A percentile compares a stretch with the other conserved stretches of the same genome.
Evolutionary conservation across 202 grass and related monocot genomes (phyloP).

Genomic region (Alloteropsis angusta): DNA sequence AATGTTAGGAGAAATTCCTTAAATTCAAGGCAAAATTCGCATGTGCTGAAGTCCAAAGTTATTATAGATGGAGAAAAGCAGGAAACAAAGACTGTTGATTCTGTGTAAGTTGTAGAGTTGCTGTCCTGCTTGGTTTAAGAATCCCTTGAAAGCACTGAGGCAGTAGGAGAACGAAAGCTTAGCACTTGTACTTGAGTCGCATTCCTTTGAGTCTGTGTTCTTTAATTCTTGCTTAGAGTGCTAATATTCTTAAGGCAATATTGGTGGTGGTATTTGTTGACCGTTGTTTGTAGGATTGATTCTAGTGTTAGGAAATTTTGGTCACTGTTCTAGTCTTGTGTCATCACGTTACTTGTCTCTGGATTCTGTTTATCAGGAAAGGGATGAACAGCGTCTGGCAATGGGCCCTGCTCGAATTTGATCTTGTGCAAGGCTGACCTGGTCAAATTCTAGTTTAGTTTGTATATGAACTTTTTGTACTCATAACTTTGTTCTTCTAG

Average conservation of each 20-base stretch:
- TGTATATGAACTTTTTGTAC: neutral
- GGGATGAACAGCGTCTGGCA: neutral
- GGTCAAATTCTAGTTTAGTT: neutral
- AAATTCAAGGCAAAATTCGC: constrained; percentile 36
- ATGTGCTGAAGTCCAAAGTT: constrained; percentile 46
- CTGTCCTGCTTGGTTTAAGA: neutral
- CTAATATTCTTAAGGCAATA: constrained; percentile 18
- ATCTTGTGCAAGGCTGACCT: neutral
- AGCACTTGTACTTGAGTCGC: neutral
- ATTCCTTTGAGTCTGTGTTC: neutral
- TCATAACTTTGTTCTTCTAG: neutral
- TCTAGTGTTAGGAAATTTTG: constrained; percentile 20
- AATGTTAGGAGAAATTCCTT: constrained; percentile 29
- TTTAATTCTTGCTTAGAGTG: neutral
- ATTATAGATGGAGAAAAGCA: constrained; percentile 40
- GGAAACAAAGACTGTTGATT: constrained; percentile 35
- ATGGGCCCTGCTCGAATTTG: neutral
- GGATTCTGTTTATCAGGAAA: neutral
- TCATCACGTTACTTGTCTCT: neutral
- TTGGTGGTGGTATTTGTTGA: constrained; percentile 9
- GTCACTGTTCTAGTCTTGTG: neutral
- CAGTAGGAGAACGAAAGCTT: neutral
- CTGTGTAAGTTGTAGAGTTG: constrained; percentile 37
- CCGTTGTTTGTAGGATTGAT: neutral
- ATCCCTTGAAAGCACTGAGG: neutral